Conservation (phyloP, 345 rosid genomes). For the Balakata baccata region DNA sequence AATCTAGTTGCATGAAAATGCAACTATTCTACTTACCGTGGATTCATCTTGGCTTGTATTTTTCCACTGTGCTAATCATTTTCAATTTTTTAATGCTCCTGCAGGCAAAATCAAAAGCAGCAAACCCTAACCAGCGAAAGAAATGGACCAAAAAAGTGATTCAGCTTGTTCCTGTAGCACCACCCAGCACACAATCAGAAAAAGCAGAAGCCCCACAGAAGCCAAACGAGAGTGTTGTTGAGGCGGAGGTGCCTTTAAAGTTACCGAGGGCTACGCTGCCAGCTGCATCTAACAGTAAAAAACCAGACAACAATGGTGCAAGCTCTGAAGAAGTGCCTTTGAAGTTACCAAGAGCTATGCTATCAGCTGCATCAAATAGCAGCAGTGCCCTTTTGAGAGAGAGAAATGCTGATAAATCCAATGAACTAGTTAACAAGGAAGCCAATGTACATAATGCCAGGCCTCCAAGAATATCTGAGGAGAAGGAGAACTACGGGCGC, state of each 20-base stretch:
- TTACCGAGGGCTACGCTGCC: conserved; percentile 76
- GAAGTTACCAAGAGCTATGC: conserved; percentile 84
- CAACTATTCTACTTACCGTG: too few species aligned
- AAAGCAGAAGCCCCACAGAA: conserved; percentile 23
- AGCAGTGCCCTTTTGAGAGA: conserved; percentile 63
- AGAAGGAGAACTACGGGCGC: conserved; percentile 61
- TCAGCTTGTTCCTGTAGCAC: conserved; percentile 70
- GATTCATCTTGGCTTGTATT: too few species aligned
- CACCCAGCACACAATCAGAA: conserved; percentile 43
- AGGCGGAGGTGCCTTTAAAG: conserved; percentile 31
- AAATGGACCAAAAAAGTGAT: conserved; percentile 65
- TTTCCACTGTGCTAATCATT: neutral
- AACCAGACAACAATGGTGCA: conserved; percentile 14
- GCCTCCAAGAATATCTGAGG: conserved; percentile 52
- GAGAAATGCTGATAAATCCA: conserved; percentile 59
- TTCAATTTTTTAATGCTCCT: neutral
- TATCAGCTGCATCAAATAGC: conserved; percentile 53
- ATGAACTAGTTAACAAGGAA: conserved; percentile 44
- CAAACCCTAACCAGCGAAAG: conserved; percentile 69
- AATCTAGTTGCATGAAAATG: too few species aligned
- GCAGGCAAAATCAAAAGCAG: conserved; percentile 68
- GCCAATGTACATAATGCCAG: conserved; percentile 29
- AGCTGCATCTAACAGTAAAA: conserved; percentile 35
- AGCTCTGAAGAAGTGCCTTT: conserved; percentile 34
- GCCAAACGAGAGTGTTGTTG: neutral